Conservation (phyloP, 179 eudicot genomes). For the Vitellaria paradoxa region DNA sequence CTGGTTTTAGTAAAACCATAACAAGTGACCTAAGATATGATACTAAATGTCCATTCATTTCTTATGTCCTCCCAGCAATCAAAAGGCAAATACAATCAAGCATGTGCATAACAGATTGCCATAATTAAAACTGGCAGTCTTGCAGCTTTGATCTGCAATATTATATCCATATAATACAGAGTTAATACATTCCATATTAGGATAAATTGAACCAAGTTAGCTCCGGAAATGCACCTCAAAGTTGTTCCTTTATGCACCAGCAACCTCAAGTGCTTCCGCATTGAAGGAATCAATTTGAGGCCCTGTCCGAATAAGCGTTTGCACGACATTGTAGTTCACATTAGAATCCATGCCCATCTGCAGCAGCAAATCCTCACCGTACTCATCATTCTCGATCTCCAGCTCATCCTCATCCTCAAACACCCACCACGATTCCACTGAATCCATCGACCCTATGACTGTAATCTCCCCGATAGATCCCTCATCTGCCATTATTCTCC, state of each 20-base stretch:
- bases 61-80: too few relatives aligned
- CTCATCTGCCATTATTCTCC: too few relatives aligned
- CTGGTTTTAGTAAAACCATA: not conserved
- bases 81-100: too few relatives aligned
- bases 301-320: conserved; percentile 64
- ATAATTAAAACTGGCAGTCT: too few relatives aligned
- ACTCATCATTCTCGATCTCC: too few relatives aligned
- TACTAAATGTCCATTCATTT: not conserved
- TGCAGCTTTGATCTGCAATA: not conserved
- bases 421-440: too few relatives aligned
- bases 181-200: not conserved
- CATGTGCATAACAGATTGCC: too few relatives aligned
- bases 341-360: too few relatives aligned
- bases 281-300: conserved; percentile 82
- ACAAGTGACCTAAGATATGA: not conserved
- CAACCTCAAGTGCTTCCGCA: conserved; percentile 89
- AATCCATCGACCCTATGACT: too few relatives aligned
- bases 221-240: conserved; percentile 44
- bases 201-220: not conserved
- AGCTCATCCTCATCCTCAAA: too few relatives aligned
- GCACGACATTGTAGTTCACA: conserved; percentile 20
- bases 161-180: not conserved
- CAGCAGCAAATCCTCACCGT: too few relatives aligned
- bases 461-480: too few relatives aligned
- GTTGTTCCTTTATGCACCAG: conserved; percentile 59